Evolutionary conservation across 371 early-diverging fungal genomes (phyloP).

Genomic region (Lichtheimia hyalospora): DNA sequence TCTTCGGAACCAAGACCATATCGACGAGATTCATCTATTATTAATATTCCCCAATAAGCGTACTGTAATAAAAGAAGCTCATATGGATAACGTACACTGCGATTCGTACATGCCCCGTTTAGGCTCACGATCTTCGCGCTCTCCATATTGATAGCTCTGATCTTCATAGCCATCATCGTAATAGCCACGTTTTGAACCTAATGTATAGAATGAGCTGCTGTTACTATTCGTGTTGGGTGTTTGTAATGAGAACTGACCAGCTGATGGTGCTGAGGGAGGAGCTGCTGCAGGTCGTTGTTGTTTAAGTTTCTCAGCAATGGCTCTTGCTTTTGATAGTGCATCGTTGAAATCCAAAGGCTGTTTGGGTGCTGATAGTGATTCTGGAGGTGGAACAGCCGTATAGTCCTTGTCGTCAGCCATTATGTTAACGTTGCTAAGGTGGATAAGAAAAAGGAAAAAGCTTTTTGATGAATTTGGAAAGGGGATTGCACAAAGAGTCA

Average conservation of each 20-base stretch:
- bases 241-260: conserved; percentile 5
- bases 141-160: conserved; percentile 14
- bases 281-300: conserved; percentile 34
- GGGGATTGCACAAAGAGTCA: no score
- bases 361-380: conserved; percentile 24
- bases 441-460: conserved; percentile 6
- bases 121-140: conserved; percentile 38
- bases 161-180: conserved; percentile 25
- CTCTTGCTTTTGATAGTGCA: conserved; percentile 81
- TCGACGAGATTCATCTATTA: conserved; percentile 34
- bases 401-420: conserved; percentile 31
- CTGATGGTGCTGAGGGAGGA: conserved; percentile 13
- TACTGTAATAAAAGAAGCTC: neutral
- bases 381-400: conserved; percentile 46
- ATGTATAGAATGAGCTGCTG: conserved; percentile 11
- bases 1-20: conserved; percentile 62
- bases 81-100: conserved; percentile 28
- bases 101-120: conserved; percentile 51
- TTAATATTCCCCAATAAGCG: conserved; percentile 7
- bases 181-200: conserved; percentile 40
- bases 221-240: no score
- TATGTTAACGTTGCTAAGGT: no score
- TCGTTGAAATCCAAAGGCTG: conserved; percentile 61
- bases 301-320: conserved; percentile 80
- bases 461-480: neutral